phyloP scores from a whole-genome alignment of 208 protist species.

The Trichomonas gallinae region DNA sequence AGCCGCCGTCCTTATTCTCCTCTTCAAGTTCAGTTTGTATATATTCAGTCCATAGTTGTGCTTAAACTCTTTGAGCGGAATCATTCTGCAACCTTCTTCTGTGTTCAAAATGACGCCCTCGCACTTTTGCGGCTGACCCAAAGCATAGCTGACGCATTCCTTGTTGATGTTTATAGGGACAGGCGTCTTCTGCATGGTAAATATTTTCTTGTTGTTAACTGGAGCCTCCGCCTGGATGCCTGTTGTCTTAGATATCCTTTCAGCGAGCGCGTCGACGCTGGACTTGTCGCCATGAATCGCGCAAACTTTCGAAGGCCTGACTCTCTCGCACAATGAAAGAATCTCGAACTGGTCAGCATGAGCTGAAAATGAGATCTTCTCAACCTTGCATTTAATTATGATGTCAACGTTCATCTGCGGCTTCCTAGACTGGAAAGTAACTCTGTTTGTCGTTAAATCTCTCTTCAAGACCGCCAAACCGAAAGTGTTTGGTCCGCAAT shows the following conservation, averaged over 20 bases:
- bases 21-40: neutral
- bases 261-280: neutral
- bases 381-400: neutral
- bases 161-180: neutral
- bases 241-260: neutral
- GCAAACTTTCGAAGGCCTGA: neutral
- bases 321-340: neutral
- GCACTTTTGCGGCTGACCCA: neutral
- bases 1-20: neutral
- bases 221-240: neutral
- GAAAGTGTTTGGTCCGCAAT: constrained; percentile 69
- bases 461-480: constrained; percentile 31
- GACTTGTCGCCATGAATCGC: neutral
- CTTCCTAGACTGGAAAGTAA: neutral
- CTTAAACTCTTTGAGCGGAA: neutral
- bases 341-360: constrained; percentile 20
- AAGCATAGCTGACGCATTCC: neutral
- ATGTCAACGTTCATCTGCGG: neutral
- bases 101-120: neutral
- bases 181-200: neutral
- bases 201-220: neutral
- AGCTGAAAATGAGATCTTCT: neutral
- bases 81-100: neutral
- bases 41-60: neutral
- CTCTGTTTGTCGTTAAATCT: neutral